Evolutionary conservation across 768 basidiomycete genomes (phyloP), one percentile per base, ranked within the genome.

Genomic region (Collybiopsis luxurians): DNA sequence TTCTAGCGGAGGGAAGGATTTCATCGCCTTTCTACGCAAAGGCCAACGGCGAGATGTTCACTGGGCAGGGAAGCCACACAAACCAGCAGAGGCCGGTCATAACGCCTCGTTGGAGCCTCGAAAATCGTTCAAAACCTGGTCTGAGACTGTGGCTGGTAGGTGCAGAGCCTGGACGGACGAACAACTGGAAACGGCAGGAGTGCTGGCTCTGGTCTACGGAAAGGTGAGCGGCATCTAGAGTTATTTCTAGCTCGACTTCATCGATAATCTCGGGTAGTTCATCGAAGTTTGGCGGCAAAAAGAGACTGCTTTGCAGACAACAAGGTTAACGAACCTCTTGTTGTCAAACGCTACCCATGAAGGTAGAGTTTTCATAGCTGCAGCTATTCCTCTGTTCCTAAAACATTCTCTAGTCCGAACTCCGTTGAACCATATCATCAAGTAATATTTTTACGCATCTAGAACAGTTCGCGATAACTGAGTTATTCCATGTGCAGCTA

Each of bases 241-340:
- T 24, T 7, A 24, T 3, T 6, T 15, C 13, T 19, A 3, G 26
- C 46, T 55, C 26, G n/a, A 19, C 51, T 13, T 17, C 21, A 54
- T 24, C 19, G 27, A 21, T 48, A 27, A 21, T 53, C 34, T 13
- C 39, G n/a, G n/a, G 15, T 56, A 87, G 82, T 92, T 91, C 74
- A 91, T 92, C 60, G 87, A 89, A 64, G 90, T 91, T 6, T 92
- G 90, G 90, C 71, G 90, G 60, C 85, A 92, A 67, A 91, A 90
- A 67, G 88, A 92, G 67, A 80, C 73, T 39, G 89, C 87, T 2
- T 64, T 89, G 56, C 82, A 87, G 58, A 81, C 82, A 4, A 91
- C 84, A 34, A 86, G 85, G 66, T 71, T 92, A 23, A 90, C 89
- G 2, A 87, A 85, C 53, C 71, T 92, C 12, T 65, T 94, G 36